These are phyloP conservation scores for Cadophora luteo-olivacea DNA, from an alignment of 2,329 filamentous ascomycete species.

Conservation along the genomic window DNA sequence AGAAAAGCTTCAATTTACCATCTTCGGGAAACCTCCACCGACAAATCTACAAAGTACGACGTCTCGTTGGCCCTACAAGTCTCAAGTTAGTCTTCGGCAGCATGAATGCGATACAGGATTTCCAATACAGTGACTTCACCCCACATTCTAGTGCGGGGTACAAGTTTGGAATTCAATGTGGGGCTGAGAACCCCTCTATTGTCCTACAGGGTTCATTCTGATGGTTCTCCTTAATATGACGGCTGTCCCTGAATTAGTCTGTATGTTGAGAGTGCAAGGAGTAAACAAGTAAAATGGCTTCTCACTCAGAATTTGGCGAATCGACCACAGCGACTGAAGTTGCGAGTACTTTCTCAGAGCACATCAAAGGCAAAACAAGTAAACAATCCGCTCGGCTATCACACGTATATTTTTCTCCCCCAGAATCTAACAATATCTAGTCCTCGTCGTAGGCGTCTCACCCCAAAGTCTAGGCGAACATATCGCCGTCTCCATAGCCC, in stretches of 20 bases:
- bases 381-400: slow-evolving; percentile 19
- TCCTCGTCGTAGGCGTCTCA: slow-evolving; percentile 30
- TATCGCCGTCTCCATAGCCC: slow-evolving; percentile 32
- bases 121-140: not conserved
- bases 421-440: slow-evolving; percentile 21
- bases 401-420: too few species aligned
- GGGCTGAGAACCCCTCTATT: slow-evolving; percentile 4
- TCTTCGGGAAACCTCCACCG: slow-evolving; percentile 4
- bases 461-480: slow-evolving; percentile 30
- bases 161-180: not conserved
- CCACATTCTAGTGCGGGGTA: slow-evolving; percentile 9
- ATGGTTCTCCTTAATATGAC: not conserved
- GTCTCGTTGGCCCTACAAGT: not conserved
- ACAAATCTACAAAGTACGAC: not conserved
- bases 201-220: not conserved
- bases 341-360: slow-evolving; percentile 38
- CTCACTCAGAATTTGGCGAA: slow-evolving; percentile 40
- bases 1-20: not conserved
- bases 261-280: not conserved
- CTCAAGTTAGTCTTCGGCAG: slow-evolving; percentile 2
- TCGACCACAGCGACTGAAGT: slow-evolving; percentile 48
- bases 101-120: not conserved
- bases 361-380: slow-evolving; percentile 45
- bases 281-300: slow-evolving; percentile 24
- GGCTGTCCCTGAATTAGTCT: not conserved